Percentiles rank a stretch among this genome's conserved stretches.
Evolutionary conservation across 306 rosid species (phyloP).

Genomic region (Parietaria judaica): DNA sequence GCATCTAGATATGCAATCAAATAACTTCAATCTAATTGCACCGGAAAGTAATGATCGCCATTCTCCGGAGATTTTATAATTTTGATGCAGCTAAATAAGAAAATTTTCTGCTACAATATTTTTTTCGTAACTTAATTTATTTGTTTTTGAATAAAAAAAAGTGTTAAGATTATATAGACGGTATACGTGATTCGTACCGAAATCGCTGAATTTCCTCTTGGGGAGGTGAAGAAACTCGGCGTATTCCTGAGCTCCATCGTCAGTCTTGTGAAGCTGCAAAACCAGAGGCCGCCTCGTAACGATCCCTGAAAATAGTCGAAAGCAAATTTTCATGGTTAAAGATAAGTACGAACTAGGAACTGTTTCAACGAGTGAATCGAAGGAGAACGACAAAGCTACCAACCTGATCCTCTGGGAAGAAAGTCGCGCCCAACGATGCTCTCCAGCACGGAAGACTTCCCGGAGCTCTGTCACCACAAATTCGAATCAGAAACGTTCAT

Average conservation of each 20-base stretch:
- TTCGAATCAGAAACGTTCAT: background rate
- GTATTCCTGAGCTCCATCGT: constrained; percentile 55
- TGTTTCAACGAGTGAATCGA: background rate
- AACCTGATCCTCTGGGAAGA: constrained; percentile 97
- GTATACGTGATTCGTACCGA: constrained; percentile 31
- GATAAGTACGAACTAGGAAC: background rate
- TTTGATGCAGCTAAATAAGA: too few relatives aligned
- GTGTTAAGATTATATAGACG: too few relatives aligned
- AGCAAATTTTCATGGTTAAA: background rate
- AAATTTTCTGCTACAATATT: too few relatives aligned
- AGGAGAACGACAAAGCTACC: background rate
- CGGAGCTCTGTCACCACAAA: constrained; percentile 66
- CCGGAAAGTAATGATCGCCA: too few relatives aligned
- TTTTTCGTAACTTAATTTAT: too few relatives aligned
- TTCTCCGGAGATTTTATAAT: too few relatives aligned
- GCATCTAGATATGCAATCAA: background rate
- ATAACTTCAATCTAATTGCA: background rate
- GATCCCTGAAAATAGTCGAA: constrained; percentile 49
- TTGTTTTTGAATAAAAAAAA: too few relatives aligned
- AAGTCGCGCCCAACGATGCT: constrained; percentile 97
- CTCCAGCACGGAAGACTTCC: constrained; percentile 93
- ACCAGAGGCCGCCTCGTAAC: constrained; percentile 95
- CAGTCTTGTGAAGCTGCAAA: constrained; percentile 90
- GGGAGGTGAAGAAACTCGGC: constrained; percentile 96
- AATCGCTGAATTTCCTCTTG: constrained; percentile 65